phyloP scores from a whole-genome alignment of 768 basidiomycete species.

The Gloeostereum incarnatum region DNA sequence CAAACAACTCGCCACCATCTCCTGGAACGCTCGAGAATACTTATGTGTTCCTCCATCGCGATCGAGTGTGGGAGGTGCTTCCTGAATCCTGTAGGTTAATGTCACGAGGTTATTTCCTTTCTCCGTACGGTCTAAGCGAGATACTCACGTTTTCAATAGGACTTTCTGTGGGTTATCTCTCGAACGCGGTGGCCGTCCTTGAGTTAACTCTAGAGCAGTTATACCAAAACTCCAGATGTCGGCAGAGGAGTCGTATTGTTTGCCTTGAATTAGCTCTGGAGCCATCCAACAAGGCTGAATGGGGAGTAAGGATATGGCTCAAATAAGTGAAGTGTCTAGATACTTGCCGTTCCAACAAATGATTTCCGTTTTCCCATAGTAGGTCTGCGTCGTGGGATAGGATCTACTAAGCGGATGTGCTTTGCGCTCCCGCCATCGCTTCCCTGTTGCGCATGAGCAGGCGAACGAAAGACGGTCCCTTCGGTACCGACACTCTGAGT shows the following conservation, averaged over 20 bases:
- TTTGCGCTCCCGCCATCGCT: not conserved
- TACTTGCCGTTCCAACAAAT: constrained; percentile 81
- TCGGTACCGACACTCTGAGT: no score
- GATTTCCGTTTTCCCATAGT: constrained; percentile 73
- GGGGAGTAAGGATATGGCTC: not conserved
- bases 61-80: constrained; percentile 70
- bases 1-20: constrained; percentile 76
- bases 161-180: constrained; percentile 67
- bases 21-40: constrained; percentile 77
- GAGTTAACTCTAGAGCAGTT: constrained; percentile 83
- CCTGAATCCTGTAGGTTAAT: constrained; percentile 45
- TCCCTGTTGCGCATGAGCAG: not conserved
- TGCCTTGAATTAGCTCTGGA: constrained; percentile 83
- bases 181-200: constrained; percentile 81
- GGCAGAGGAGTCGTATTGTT: constrained; percentile 75
- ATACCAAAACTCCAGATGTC: constrained; percentile 98
- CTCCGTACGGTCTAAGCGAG: constrained; percentile 2
- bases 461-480: not conserved
- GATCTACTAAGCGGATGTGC: no score
- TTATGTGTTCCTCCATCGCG: constrained; percentile 61
- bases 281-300: constrained; percentile 92
- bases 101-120: constrained; percentile 1
- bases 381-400: constrained; percentile 21
- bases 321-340: constrained; percentile 2
- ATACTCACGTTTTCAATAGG: constrained; percentile 60